Percentiles rank a stretch among this genome's conserved stretches.
phyloP scores from a whole-genome alignment of 2,329 filamentous ascomycete genomes.

The Aspergillus fructus region DNA sequence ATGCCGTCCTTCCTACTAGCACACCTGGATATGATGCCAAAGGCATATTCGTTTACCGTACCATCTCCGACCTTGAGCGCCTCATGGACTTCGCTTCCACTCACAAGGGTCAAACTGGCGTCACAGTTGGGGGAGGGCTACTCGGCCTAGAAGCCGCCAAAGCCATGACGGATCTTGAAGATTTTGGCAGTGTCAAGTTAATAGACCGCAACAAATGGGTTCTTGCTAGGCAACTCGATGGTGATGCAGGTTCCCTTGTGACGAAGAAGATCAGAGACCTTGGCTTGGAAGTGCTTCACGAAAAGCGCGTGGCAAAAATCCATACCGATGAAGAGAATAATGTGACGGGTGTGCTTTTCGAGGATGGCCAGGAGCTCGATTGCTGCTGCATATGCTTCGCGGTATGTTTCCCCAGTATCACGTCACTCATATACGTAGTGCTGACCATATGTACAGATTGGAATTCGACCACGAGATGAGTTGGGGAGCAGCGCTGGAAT shows the following conservation, averaged over 20 bases:
- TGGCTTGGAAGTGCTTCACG: slow-evolving; percentile 76
- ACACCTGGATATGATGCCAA: slow-evolving; percentile 76
- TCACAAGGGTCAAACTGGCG: slow-evolving; percentile 67
- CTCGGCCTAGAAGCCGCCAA: slow-evolving; percentile 87
- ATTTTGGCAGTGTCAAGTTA: slow-evolving; percentile 71
- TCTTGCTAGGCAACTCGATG: slow-evolving; percentile 76
- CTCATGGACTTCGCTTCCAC: slow-evolving; percentile 71
- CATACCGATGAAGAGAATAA: slow-evolving; percentile 65
- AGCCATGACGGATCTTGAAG: slow-evolving; percentile 82
- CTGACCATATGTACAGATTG: slow-evolving; percentile 55
- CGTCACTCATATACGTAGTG: background rate
- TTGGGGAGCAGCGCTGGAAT: slow-evolving; percentile 70
- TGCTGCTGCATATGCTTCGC: slow-evolving; percentile 86
- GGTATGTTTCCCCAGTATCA: slow-evolving; percentile 33
- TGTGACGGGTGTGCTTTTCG: slow-evolving; percentile 73
- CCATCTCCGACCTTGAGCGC: slow-evolving; percentile 74
- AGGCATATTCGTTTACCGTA: slow-evolving; percentile 87
- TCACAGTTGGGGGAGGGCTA: slow-evolving; percentile 80
- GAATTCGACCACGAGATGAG: slow-evolving; percentile 77
- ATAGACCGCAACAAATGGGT: slow-evolving; percentile 84
- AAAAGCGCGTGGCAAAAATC: slow-evolving; percentile 72
- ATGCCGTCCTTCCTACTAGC: slow-evolving; percentile 70
- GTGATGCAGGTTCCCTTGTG: slow-evolving; percentile 77
- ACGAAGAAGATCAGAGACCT: slow-evolving; percentile 76
- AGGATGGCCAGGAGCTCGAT: slow-evolving; percentile 74